A percentile compares a stretch with the other conserved stretches of the same genome.
Evolutionary conservation across 1,284 basidiomycete species (phyloP).

Genomic region (Sporisorium scitamineum): DNA sequence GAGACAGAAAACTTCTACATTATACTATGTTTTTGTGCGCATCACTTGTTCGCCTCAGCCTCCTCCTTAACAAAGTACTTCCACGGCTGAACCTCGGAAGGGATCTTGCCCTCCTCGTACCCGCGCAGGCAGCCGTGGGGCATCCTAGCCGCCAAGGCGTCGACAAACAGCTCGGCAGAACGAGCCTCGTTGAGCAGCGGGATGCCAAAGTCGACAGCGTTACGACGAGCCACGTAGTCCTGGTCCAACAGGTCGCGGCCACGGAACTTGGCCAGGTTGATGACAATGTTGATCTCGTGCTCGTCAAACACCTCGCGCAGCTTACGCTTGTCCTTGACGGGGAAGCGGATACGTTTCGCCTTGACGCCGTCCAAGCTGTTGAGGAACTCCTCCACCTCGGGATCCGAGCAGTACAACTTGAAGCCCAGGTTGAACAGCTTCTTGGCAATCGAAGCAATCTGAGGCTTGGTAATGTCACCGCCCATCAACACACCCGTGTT

Average conservation of each 20-base stretch:
- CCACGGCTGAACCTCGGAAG: slow-evolving; percentile 80
- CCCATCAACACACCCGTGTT: slow-evolving; percentile 85
- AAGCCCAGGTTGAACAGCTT: slow-evolving; percentile 77
- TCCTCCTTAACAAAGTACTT: slow-evolving; percentile 61
- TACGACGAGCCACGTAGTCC: slow-evolving; percentile 87
- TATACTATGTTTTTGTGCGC: not conserved
- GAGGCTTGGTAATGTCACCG: slow-evolving; percentile 83
- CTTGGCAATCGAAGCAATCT: slow-evolving; percentile 84
- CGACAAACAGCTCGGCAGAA: slow-evolving; percentile 89
- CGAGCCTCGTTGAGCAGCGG: slow-evolving; percentile 91
- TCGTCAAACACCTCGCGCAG: slow-evolving; percentile 85
- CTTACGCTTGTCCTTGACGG: slow-evolving; percentile 95
- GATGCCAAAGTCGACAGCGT: slow-evolving; percentile 69
- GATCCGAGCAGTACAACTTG: slow-evolving; percentile 89
- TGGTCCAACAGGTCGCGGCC: slow-evolving; percentile 86
- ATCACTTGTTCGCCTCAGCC: slow-evolving; percentile 20
- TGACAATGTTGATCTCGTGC: slow-evolving; percentile 92
- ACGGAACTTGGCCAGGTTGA: slow-evolving; percentile 89
- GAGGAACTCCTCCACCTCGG: slow-evolving; percentile 83
- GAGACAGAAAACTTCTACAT: no score
- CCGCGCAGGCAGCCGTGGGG: slow-evolving; percentile 82
- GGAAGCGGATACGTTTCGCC: slow-evolving; percentile 93
- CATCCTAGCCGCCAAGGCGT: slow-evolving; percentile 88
- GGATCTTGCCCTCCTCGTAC: slow-evolving; percentile 89
- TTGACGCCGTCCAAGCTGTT: slow-evolving; percentile 73